Evolutionary conservation across 2,329 filamentous ascomycete species (phyloP), one percentile per base, ranked within the genome.

Genomic region (Exophiala sp.): DNA sequence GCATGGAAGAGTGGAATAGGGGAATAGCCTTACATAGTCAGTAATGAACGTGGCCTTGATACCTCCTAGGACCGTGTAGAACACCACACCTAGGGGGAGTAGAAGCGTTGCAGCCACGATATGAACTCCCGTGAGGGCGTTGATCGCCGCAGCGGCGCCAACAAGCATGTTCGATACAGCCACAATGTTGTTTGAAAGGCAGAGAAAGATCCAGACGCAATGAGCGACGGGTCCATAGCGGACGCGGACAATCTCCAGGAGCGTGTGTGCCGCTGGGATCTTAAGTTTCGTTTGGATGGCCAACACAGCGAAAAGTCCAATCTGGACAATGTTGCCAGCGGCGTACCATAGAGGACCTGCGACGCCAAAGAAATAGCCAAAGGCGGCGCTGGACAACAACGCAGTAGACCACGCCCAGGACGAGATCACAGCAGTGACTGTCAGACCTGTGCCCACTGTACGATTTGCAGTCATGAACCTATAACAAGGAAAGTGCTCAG

Each of bases 361-460:
- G 45, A 86, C 79, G 44, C 83, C 83, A 66, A 91, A 91, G 58
- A 82, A 77, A 69, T 95, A 95, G 58, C 87, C 89, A 16, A 95
- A 87, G 12, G 84, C 82, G 1, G 87, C 85, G 2, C 82, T 87
- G 66, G 92, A 88, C 1, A 94, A 20, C 3, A 51, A 40, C 11
- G 47, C 29, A 2, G 47, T 24, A 6, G 50, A 18, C 18, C 89
- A 95, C 0, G 90, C 95, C 91, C 91, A 95, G 2, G 86, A 90
- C 10, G 87, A 91, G 2, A 95, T 88, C 11, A 95, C 90, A 10
- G 89, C 90, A 3, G 88, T 88, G 9, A 88, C 88, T 1, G 95
- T 89, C 11, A 96, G 78, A 36, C 91, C 91, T 5, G 88, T 90
- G 68, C 95, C 95, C 60, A 95, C 88, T 1, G 88, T 90, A 56